Conservation (phyloP, 164 flowering plant species). For the Magnolia sinica region DNA sequence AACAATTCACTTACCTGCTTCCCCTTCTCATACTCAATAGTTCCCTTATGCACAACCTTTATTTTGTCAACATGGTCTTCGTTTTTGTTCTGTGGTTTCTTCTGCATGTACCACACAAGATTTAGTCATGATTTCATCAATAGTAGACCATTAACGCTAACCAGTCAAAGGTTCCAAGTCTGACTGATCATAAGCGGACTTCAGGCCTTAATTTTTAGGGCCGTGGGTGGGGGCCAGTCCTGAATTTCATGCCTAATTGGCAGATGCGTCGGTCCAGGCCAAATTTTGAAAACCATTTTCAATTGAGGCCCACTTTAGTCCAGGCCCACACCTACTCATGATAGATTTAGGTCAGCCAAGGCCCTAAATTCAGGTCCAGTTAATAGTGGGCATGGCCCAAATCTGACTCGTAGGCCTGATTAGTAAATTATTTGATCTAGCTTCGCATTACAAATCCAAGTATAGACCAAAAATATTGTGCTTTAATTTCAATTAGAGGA, state of each 20-base stretch:
- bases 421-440: too few relatives aligned
- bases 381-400: too few relatives aligned
- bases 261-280: too few relatives aligned
- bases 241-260: neutral
- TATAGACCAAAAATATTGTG: too few relatives aligned
- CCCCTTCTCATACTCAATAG: constrained; percentile 30
- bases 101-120: constrained; percentile 5
- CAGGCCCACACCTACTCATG: too few relatives aligned
- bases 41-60: constrained; percentile 28
- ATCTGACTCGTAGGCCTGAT: too few relatives aligned
- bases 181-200: neutral
- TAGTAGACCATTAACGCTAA: neutral
- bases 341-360: too few relatives aligned
- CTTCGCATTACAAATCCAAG: too few relatives aligned
- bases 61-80: constrained; percentile 6
- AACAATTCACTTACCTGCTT: constrained; percentile 22
- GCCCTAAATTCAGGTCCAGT: too few relatives aligned
- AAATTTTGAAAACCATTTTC: too few relatives aligned
- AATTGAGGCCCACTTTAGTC: too few relatives aligned
- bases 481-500: too few relatives aligned
- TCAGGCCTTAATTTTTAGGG: neutral
- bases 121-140: neutral
- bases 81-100: neutral
- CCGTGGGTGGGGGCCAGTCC: neutral
- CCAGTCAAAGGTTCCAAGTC: neutral